Percentiles rank a stretch among this genome's conserved stretches.
Evolutionary conservation across 2,329 filamentous ascomycete genomes (phyloP).

Genomic region (Cercospora berteroae): DNA sequence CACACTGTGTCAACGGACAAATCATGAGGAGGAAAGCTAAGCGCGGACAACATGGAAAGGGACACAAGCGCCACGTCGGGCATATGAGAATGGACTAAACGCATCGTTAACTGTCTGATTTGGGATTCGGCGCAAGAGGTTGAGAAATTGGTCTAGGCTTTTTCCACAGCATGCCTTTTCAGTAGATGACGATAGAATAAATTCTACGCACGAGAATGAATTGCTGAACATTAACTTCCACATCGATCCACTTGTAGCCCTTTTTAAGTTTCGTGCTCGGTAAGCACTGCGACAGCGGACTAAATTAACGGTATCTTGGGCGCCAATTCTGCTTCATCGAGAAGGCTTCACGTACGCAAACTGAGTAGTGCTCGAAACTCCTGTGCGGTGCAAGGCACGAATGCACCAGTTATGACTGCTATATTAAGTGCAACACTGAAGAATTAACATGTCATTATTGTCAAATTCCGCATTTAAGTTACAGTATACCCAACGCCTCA

Average conservation of each 20-base stretch:
- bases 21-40: conserved; percentile 27
- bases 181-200: neutral
- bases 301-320: no score
- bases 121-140: neutral
- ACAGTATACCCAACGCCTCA: no score
- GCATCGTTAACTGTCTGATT: neutral
- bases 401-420: no score
- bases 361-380: no score
- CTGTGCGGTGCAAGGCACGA: no score
- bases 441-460: no score
- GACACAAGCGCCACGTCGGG: neutral
- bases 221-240: neutral
- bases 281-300: no score
- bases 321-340: no score
- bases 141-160: neutral
- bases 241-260: neutral
- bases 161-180: neutral
- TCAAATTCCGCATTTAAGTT: no score
- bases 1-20: conserved; percentile 41
- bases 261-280: neutral
- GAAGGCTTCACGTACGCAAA: no score
- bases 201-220: neutral
- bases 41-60: neutral
- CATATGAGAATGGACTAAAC: neutral
- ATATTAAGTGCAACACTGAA: no score